Evolutionary conservation across 164 flowering plant genomes (phyloP), one percentile per base, ranked within the genome.

Genomic region (Umbellularia californica): DNA sequence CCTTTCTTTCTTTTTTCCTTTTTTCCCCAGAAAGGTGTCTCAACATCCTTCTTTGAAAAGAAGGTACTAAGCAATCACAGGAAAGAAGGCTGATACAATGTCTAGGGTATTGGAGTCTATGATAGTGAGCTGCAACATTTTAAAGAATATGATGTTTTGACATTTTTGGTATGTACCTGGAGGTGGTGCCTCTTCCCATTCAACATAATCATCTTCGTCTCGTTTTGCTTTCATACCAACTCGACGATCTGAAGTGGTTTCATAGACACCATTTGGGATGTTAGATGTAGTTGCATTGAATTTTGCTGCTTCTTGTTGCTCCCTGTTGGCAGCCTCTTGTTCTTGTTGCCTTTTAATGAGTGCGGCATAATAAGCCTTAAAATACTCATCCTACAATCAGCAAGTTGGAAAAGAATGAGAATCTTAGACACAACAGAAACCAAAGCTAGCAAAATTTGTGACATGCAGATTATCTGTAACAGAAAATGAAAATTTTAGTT

Each of bases 351-450:
- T 96, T 76, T 86, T 85, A 81, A 85, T 75, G 25, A 82, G 73
- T 75, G 98, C 98, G 71, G 90, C 90, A 82, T 96, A 91, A 83
- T 92, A 96, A 27, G 98, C 98, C 81, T 90, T 88, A n/a, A 84
- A 58, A 84, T 91, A 92, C 82, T 91, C 98, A 81, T 89, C 92
- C 97, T 93, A 78, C 65, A 81, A 7, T 77, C 20, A 60, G 73
- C 47, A 15, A 70, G 70, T 41, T 41, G 47, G 11, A 41, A 41
- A 41, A 41, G 47, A 20, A 68, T 23, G 5, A 28, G 3, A 20
- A 67, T 41, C 19, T 67, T 30, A 19, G 69, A 25, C 20, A 15
- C 47, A 19, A 15, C 14, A 67, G 2, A 30, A 67, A 67, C 69
- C 4, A 15, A 33, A 33, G 69, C 20, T 55, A 55, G 60, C n/a